Evolutionary conservation across 2,329 filamentous ascomycete species (phyloP).

Genomic region (Knufia petricola): DNA sequence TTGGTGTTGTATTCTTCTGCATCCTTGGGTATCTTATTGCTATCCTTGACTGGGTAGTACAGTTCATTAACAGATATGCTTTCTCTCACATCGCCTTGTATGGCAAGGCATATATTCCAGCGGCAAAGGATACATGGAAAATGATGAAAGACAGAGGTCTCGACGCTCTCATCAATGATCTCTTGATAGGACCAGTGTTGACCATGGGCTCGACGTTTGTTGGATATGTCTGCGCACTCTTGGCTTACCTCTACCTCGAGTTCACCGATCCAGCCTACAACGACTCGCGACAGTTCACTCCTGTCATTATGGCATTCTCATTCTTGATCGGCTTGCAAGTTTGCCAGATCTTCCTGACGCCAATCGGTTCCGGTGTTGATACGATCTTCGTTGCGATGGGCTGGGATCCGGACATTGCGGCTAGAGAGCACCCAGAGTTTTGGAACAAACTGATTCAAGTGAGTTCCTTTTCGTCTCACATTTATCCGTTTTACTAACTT

Average conservation of each 20-base stretch:
- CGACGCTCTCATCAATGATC: conserved; percentile 82
- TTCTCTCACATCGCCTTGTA: conserved; percentile 91
- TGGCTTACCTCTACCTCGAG: conserved; percentile 78
- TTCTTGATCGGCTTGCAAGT: conserved; percentile 89
- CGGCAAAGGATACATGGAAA: conserved; percentile 80
- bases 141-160: conserved; percentile 90
- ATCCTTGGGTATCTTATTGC: conserved; percentile 66
- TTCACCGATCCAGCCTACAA: conserved; percentile 79
- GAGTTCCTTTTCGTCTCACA: no score
- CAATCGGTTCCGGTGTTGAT: conserved; percentile 77
- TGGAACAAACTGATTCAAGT: conserved; percentile 69
- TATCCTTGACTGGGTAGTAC: conserved; percentile 72
- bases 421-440: conserved; percentile 69
- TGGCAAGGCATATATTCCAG: conserved; percentile 75
- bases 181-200: conserved; percentile 62
- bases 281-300: conserved; percentile 54
- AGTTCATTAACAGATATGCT: conserved; percentile 85
- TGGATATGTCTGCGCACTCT: conserved; percentile 67
- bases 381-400: conserved; percentile 78
- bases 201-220: conserved; percentile 76
- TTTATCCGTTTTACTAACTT: no score
- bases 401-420: conserved; percentile 59
- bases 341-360: conserved; percentile 79
- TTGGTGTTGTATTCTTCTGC: conserved; percentile 61
- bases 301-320: conserved; percentile 70